A percentile compares a stretch with the other conserved stretches of the same genome.
Evolutionary conservation across 1,284 basidiomycete genomes (phyloP).

Genomic region (Fomitiporia mediterranea): DNA sequence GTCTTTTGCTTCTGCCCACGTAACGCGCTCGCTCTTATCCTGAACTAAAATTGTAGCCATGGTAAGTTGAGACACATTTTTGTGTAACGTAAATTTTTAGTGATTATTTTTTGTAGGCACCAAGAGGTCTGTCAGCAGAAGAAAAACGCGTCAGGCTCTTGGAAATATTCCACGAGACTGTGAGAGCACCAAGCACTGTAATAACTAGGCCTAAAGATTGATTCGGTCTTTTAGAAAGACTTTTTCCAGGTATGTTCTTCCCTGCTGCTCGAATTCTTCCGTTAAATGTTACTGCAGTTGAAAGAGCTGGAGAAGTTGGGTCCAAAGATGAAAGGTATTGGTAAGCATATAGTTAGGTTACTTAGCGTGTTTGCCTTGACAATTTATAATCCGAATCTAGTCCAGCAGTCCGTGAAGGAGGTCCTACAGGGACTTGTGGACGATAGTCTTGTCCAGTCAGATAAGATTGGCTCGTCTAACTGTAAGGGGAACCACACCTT

Average conservation of each 20-base stretch:
- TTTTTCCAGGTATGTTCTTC: conserved; percentile 63
- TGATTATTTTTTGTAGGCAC: conserved; percentile 45
- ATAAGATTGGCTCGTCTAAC: conserved; percentile 90
- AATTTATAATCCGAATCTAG: no score
- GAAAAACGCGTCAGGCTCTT: conserved; percentile 77
- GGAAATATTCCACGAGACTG: conserved; percentile 88
- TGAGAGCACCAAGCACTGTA: conserved; percentile 31
- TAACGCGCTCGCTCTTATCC: no score
- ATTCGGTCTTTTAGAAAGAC: conserved; percentile 56
- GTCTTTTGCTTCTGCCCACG: no score
- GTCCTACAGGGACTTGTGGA: conserved; percentile 80
- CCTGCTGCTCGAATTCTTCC: neutral
- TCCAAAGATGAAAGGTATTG: conserved; percentile 84
- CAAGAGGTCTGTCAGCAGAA: conserved; percentile 72
- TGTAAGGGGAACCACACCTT: conserved; percentile 46
- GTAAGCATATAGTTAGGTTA: conserved; percentile 36
- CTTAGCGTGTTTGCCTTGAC: neutral
- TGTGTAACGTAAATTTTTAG: no score
- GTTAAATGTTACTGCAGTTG: conserved; percentile 39
- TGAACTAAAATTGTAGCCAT: no score
- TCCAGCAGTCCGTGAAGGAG: conserved; percentile 85
- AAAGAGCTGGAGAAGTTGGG: conserved; percentile 86
- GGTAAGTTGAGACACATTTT: neutral
- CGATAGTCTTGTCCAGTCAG: conserved; percentile 75
- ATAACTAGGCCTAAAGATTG: neutral